Base-by-base conservation (phyloP, 2,329 filamentous ascomycete species). In the Pseudogymnoascus sp. region DNA sequence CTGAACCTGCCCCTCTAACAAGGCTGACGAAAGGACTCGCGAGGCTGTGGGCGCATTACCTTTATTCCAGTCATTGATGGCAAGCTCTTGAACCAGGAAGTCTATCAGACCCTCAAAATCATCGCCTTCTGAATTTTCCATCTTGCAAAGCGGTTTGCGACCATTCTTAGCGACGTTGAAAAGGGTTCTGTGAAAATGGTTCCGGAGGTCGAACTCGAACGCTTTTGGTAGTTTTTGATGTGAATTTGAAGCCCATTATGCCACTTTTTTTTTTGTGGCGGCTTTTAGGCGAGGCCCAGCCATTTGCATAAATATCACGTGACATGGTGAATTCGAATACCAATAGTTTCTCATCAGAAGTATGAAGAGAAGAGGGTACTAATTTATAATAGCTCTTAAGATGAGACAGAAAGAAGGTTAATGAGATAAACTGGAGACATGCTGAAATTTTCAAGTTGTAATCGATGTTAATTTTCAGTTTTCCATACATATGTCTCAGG, bases 1-100 rank as follows among this genome's bases (percentile, higher is more conserved):
- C 26, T 54, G 29, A 17, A 35, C 10, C 26, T 26, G 29, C 33
- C 57, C 57, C 57, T 26, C 57, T 33, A 59, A 17, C 57, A 39
- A 59, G 57, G 57, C 57, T 59, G 57, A 37, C 33, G 26, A 39
- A 59, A 5, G 24, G 26, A 59, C 21, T 31, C 33, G 37, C 57
- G n/a, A 59, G 57, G 57, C 57, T 59, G 57, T 59, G 57, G 33
- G 57, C 35, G 37, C 13, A 37, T 59, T 59, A 59, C 57, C 57
- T 37, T 59, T 37, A 37, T 59, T 59, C 57, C 57, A 59, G 11
- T 59, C 57, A 17, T 59, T 59, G 57, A 59, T 59, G 35, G 57
- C 57, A 40, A 40, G 35, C 57, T 59, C 57, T 17, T 31, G 17
- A 2, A 59, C 37, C 57, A 59, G 37, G 35, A 59, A 59, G 33